Evolutionary conservation across 371 early-diverging fungal genomes (phyloP), one percentile per base, ranked within the genome.

Genomic region (Nosema muscidifuracis): DNA sequence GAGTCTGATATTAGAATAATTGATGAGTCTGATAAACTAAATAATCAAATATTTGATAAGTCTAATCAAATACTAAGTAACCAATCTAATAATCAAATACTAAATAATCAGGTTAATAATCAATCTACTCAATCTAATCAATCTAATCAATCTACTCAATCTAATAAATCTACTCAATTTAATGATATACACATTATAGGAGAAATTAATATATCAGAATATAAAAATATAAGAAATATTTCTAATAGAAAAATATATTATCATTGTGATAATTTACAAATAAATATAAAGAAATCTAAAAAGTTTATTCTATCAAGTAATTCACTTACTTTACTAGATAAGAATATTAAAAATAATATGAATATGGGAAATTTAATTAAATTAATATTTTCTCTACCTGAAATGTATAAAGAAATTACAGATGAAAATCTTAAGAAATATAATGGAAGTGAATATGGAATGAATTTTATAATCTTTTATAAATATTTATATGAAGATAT

Each of bases 321-420:
- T 47, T 47, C 47, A 10, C 13, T 47, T n/a, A 4, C 4, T 6
- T 47, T 10, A 10, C 4, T 47, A n/a, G 47, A 47, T n/a, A 12
- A 12, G n/a, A 47, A 20, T 47, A 47, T 47, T 4, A 47, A 47
- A n/a, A 47, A 47, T n/a, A 47, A 47, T n/a, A 47, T 47, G 47
- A 47, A 47, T 20, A 47, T 47, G 6, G n/a, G 6, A n/a, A 12
- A 3, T 47, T 47, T 47, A 47, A 20, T 47, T 10, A 6, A 47
- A 12, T 47, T 47, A 20, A n/a, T 47, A 13, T 47, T 47, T 20
- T 10, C 10, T 47, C 47, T 47, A 47, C 47, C 47, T 10, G 47
- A 47, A 47, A 47, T 47, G 47, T 47, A 12, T 47, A 47, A 6
- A 47, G 47, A 47, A 47, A 47, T 47, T n/a, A n/a, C n/a, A 47